Conservation (phyloP, 2,329 filamentous ascomycete genomes). For the Ceratocystis lukuohia region DNA sequence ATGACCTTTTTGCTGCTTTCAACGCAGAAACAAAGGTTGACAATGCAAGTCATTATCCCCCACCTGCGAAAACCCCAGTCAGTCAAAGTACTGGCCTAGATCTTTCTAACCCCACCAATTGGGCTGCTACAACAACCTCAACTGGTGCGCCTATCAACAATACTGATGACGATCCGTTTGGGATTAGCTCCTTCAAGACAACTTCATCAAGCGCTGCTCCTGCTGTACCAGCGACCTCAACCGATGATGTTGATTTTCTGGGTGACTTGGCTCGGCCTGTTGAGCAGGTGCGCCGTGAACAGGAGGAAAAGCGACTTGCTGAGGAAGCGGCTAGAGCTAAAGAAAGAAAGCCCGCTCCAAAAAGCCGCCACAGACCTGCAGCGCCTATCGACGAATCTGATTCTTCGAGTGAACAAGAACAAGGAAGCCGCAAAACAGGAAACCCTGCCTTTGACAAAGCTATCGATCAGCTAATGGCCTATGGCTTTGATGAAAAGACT, state of each 20-base stretch:
- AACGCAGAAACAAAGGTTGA: slow-evolving; percentile 53
- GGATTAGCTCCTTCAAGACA: slow-evolving; percentile 49
- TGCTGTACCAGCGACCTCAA: slow-evolving; percentile 21
- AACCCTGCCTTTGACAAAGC: slow-evolving; percentile 50
- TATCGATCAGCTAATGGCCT: slow-evolving; percentile 80
- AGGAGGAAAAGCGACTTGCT: slow-evolving; percentile 19
- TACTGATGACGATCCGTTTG: slow-evolving; percentile 84
- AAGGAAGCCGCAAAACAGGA: not conserved
- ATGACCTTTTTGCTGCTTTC: slow-evolving; percentile 56
- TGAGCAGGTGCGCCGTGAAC: slow-evolving; percentile 44
- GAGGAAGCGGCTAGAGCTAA: slow-evolving; percentile 22
- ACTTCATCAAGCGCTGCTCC: slow-evolving; percentile 23
- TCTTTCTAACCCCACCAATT: slow-evolving; percentile 41
- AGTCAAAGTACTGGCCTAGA: slow-evolving; percentile 33
- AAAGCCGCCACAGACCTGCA: slow-evolving; percentile 35
- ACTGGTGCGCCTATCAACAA: slow-evolving; percentile 31
- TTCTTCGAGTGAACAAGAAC: slow-evolving; percentile 30
- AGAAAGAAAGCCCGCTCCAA: slow-evolving; percentile 24
- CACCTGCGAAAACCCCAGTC: slow-evolving; percentile 29
- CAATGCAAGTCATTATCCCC: slow-evolving; percentile 51
- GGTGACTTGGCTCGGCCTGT: slow-evolving; percentile 52
- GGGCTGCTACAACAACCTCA: slow-evolving; percentile 30
- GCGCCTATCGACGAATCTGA: slow-evolving; percentile 42
- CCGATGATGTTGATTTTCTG: slow-evolving; percentile 52
- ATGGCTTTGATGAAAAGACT: slow-evolving; percentile 81